Evolutionary conservation across 2,329 filamentous ascomycete genomes (phyloP).

Genomic region (Neofusicoccum parvum): DNA sequence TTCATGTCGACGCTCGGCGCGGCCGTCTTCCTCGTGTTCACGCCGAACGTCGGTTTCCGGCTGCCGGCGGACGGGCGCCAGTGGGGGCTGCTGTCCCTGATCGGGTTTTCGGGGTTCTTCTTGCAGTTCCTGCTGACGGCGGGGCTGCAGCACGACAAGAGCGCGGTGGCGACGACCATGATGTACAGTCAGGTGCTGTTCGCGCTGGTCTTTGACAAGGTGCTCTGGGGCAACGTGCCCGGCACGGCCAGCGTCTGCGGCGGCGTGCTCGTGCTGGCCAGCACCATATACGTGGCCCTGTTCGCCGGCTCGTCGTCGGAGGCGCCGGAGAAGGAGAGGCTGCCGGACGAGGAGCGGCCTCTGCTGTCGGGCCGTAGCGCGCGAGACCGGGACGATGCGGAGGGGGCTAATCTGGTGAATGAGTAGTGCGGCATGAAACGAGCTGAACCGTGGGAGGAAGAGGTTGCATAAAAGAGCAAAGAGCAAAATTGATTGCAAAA

Average conservation of each 20-base stretch:
- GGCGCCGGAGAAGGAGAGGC: not conserved
- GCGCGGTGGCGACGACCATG: slow-evolving; percentile 61
- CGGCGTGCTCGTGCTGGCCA: slow-evolving; percentile 30
- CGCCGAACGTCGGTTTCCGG: slow-evolving; percentile 59
- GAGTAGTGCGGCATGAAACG: not conserved
- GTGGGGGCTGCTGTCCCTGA: slow-evolving; percentile 67
- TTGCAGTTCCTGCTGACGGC: slow-evolving; percentile 80
- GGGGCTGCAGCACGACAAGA: slow-evolving; percentile 70
- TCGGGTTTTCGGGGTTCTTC: slow-evolving; percentile 73
- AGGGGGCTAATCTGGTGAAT: slow-evolving; percentile 7
- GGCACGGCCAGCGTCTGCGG: slow-evolving; percentile 30
- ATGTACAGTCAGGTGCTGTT: slow-evolving; percentile 69
- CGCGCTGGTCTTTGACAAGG: slow-evolving; percentile 62
- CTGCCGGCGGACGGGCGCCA: slow-evolving; percentile 56
- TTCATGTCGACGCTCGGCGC: slow-evolving; percentile 68
- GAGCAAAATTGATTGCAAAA: not conserved
- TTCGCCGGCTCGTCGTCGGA: not conserved
- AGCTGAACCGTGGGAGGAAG: not conserved
- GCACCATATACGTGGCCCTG: slow-evolving; percentile 30
- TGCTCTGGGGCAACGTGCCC: slow-evolving; percentile 52
- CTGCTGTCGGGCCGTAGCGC: not conserved
- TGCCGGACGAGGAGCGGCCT: not conserved
- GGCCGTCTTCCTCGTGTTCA: slow-evolving; percentile 55
- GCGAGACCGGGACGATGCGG: not conserved
- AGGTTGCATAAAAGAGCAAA: no score